These are phyloP conservation scores for Magnolia sinica DNA, from an alignment of 164 flowering plant genomes.

Conservation along the genomic window DNA sequence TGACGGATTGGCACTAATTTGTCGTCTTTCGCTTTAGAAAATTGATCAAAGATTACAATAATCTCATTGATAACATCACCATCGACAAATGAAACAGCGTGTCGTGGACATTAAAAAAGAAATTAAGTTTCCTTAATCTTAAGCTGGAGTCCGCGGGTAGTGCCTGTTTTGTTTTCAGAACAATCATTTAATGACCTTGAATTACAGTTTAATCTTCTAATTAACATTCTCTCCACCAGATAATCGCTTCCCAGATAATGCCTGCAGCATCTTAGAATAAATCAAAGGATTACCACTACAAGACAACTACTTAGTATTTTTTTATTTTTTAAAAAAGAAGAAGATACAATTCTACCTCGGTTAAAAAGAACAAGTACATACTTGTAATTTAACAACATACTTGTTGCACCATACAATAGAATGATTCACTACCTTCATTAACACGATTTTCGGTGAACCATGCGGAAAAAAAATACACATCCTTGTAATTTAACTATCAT, in stretches of 20 bases:
- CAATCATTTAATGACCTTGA: not conserved
- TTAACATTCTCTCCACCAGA: not conserved
- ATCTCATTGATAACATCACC: slow-evolving; percentile 12
- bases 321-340: not conserved
- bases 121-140: not conserved
- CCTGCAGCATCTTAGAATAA: not conserved
- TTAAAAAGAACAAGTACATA: not conserved
- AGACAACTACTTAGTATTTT: not conserved
- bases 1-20: slow-evolving; percentile 1
- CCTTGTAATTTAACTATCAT: not conserved
- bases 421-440: not conserved
- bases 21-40: slow-evolving; percentile 6
- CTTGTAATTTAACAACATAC: not conserved
- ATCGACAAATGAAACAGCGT: not conserved
- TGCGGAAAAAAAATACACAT: not conserved
- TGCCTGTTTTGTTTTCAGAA: not conserved
- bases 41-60: not conserved
- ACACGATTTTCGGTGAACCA: not conserved
- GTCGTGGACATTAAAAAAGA: not conserved
- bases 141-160: not conserved
- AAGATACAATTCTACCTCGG: not conserved
- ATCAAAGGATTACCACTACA: not conserved
- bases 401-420: not conserved
- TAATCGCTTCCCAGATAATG: not conserved
- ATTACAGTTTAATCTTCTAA: not conserved